Evolutionary conservation across 805 yeast genomes (phyloP).

Genomic region (Phaffomyces opuntiae): DNA sequence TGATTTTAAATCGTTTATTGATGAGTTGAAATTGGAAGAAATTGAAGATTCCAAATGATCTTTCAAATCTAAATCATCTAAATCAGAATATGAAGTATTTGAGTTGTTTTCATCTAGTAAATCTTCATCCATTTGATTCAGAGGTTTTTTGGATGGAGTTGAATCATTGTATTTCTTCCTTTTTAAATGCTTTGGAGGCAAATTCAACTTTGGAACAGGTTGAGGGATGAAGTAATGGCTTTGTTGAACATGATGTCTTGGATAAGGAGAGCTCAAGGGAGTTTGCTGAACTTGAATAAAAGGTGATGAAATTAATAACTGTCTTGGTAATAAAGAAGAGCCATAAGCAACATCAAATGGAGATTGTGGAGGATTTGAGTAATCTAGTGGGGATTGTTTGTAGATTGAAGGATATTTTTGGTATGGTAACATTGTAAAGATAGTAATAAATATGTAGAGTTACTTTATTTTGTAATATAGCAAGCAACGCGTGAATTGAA

Average conservation of each 20-base stretch:
- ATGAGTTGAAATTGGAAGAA: not conserved
- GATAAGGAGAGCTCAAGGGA: slow-evolving; percentile 23
- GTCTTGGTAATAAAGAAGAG: slow-evolving; percentile 56
- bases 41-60: not conserved
- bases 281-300: slow-evolving; percentile 36
- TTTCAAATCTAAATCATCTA: not conserved
- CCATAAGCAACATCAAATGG: slow-evolving; percentile 58
- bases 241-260: slow-evolving; percentile 9
- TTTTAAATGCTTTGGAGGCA: slow-evolving; percentile 14
- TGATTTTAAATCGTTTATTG: not conserved
- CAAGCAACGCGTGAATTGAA: not conserved
- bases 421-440: slow-evolving; percentile 11
- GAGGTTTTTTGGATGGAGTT: slow-evolving; percentile 3
- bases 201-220: slow-evolving; percentile 17
- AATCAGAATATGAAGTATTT: not conserved
- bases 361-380: slow-evolving; percentile 32
- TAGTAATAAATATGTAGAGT: not conserved
- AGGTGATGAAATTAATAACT: slow-evolving; percentile 54
- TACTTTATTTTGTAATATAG: no score
- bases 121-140: no score
- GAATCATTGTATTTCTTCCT: not conserved
- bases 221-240: slow-evolving; percentile 10
- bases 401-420: slow-evolving; percentile 19
- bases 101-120: not conserved
- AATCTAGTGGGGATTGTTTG: slow-evolving; percentile 9